Percentiles rank a stretch among this genome's conserved stretches.
Evolutionary conservation across 805 yeast genomes (phyloP).

Genomic region (Candida mattraensis): DNA sequence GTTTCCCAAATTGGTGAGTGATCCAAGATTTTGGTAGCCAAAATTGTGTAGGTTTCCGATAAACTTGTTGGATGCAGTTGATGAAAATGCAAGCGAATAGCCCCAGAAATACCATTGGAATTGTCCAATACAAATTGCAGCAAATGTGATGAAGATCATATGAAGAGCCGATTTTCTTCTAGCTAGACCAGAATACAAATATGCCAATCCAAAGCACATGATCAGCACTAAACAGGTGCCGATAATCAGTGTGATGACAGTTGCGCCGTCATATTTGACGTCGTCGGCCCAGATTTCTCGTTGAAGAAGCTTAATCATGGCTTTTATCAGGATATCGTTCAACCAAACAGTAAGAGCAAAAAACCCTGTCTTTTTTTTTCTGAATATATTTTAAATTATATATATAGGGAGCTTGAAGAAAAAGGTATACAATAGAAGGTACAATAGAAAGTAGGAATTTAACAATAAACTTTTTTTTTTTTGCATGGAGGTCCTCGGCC

Average conservation of each 20-base stretch:
- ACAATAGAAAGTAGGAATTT: too few relatives aligned
- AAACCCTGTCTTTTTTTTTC: too few relatives aligned
- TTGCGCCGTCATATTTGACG: slow-evolving; percentile 42
- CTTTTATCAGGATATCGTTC: too few relatives aligned
- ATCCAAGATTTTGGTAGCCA: slow-evolving; percentile 73
- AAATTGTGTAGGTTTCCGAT: slow-evolving; percentile 85
- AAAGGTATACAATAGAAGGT: too few relatives aligned
- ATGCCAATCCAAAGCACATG: slow-evolving; percentile 95
- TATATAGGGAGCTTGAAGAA: too few relatives aligned
- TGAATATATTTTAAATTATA: too few relatives aligned
- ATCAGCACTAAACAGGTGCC: slow-evolving; percentile 75
- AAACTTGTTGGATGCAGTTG: slow-evolving; percentile 76
- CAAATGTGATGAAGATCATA: slow-evolving; percentile 76
- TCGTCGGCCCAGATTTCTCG: slow-evolving; percentile 28
- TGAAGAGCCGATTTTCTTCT: slow-evolving; percentile 87
- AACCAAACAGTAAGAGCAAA: too few relatives aligned
- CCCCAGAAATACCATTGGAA: slow-evolving; percentile 99
- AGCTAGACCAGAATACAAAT: slow-evolving; percentile 87
- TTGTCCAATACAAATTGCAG: slow-evolving; percentile 58
- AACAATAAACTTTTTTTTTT: too few relatives aligned
- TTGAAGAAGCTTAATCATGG: slow-evolving; percentile 13
- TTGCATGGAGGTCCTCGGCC: too few relatives aligned
- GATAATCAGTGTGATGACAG: slow-evolving; percentile 51
- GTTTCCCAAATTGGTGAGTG: slow-evolving; percentile 28
- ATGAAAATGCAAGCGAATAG: slow-evolving; percentile 85